Evolutionary conservation across 768 basidiomycete species (phyloP), one percentile per base, ranked within the genome.

Genomic region (Tricholoma hemisulphureum): DNA sequence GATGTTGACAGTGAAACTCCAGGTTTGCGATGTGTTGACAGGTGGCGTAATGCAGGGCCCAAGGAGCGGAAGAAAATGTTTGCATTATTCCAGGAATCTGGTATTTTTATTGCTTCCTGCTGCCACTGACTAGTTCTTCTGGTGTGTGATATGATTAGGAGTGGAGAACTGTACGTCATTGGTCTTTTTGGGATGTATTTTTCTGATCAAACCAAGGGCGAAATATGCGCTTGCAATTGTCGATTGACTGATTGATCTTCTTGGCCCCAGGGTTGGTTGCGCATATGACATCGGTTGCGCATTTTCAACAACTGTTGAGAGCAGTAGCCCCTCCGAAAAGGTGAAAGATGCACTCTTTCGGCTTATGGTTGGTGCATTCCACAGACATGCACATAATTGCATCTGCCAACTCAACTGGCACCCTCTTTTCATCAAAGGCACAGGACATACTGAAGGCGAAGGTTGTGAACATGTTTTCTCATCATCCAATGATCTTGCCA

Each of bases 381-480:
- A n/a, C n/a, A n/a, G n/a, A n/a, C n/a, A n/a, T n/a, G n/a, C n/a
- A 5, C 65, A 65, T 56, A 61, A 57, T 37, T 50, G 56, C 18
- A n/a, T 10, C 10, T 68, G 67, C 32, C 67, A 66, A 43, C 34
- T 65, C 1, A 5, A 35, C n/a, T 56, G 59, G 37, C 67, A 61
- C 29, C 52, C 62, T 6, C 59, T 54, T 10, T 65, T 65, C 39
- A 58, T 56, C 2, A 26, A 55, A 34, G 67, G 67, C 6, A 50
- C 49, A 8, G 66, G 67, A 11, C 55, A 60, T 14, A 60, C 35
- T 13, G 8, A 37, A 37, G 51, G 60, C 6, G 63, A 69, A 49
- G 57, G 56, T 6, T 64, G 63, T 51, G 63, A 68, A 45, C 57
- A 58, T n/a, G 39, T 59, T 0, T 68, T 68, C 29, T 59, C 61